Conservation (phyloP, 495 filamentous ascomycete species). For the Penicillium atrosanguineum region DNA sequence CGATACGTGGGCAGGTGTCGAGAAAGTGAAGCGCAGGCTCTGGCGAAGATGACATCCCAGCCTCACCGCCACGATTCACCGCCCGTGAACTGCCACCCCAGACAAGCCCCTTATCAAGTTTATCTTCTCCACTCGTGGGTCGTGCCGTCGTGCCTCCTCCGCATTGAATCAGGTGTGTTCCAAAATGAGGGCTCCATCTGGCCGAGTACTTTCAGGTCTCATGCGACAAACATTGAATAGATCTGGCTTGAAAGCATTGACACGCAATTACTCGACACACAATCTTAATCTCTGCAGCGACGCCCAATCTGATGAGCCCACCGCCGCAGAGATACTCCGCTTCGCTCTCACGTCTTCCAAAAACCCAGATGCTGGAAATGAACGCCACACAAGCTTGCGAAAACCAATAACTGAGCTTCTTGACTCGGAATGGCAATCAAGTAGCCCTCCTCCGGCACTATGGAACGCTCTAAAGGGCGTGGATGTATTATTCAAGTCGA, state of each 20-base stretch:
- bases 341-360: conserved; percentile 26
- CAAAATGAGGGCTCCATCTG: conserved; percentile 9
- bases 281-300: not conserved
- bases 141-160: conserved; percentile 8
- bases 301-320: conserved; percentile 13
- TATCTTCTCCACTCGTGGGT: conserved; percentile 30
- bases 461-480: conserved; percentile 25
- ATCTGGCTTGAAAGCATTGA: not conserved
- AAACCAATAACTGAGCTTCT: conserved; percentile 17
- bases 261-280: conserved; percentile 6
- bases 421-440: conserved; percentile 23
- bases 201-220: not conserved
- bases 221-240: not conserved
- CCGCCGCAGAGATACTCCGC: conserved; percentile 32
- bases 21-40: conserved; percentile 14
- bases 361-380: not conserved
- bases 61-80: conserved; percentile 17
- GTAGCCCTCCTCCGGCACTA: conserved; percentile 18
- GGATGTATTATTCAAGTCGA: not conserved
- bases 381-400: conserved; percentile 1
- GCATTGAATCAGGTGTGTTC: conserved; percentile 4
- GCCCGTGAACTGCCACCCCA: conserved; percentile 21
- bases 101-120: conserved; percentile 21
- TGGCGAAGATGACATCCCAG: conserved; percentile 11
- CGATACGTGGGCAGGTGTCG: not conserved